A percentile compares a stretch with the other conserved stretches of the same genome.
These are phyloP conservation scores for Paracamarosporium sp. DNA, from an alignment of 2,329 filamentous ascomycete genomes.

Conservation along the genomic window DNA sequence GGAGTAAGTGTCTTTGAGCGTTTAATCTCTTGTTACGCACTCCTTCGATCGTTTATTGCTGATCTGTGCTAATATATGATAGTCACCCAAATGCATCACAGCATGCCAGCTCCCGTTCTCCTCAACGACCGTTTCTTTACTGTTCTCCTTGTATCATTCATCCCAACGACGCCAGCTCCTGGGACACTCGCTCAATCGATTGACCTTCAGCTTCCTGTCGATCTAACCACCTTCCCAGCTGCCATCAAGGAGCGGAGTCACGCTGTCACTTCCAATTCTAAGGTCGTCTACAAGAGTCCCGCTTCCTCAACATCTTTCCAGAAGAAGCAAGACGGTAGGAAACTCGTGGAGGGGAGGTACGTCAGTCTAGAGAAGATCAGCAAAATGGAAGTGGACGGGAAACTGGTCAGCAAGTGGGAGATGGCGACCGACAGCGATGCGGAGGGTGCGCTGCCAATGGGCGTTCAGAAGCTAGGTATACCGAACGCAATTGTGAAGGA, in stretches of 20 bases:
- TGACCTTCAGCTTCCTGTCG: constrained; percentile 58
- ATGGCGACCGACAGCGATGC: constrained; percentile 81
- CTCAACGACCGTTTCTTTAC: constrained; percentile 71
- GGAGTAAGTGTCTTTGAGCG: constrained; percentile 34
- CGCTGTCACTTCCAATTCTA: constrained; percentile 8
- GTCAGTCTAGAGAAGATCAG: constrained; percentile 68
- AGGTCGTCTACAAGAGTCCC: constrained; percentile 10
- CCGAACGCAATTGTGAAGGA: constrained; percentile 45
- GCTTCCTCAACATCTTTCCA: constrained; percentile 15
- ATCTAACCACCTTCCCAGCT: constrained; percentile 53
- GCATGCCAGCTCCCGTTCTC: constrained; percentile 58
- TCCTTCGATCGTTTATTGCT: no score
- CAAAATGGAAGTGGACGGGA: constrained; percentile 3
- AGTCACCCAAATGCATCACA: constrained; percentile 71
- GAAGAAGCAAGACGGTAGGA: constrained; percentile 51
- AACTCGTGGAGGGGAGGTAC: constrained; percentile 65
- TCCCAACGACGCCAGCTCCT: constrained; percentile 21
- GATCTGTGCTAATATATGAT: constrained; percentile 18
- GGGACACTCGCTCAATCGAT: constrained; percentile 52
- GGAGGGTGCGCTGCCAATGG: constrained; percentile 68
- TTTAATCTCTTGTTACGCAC: neutral
- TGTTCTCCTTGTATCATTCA: constrained; percentile 64
- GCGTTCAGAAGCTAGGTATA: constrained; percentile 69
- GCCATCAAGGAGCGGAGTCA: constrained; percentile 20
- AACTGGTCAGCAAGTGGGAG: constrained; percentile 62